These are phyloP conservation scores for Populus deltoides DNA, from an alignment of 345 rosid genomes.

Conservation along the genomic window DNA sequence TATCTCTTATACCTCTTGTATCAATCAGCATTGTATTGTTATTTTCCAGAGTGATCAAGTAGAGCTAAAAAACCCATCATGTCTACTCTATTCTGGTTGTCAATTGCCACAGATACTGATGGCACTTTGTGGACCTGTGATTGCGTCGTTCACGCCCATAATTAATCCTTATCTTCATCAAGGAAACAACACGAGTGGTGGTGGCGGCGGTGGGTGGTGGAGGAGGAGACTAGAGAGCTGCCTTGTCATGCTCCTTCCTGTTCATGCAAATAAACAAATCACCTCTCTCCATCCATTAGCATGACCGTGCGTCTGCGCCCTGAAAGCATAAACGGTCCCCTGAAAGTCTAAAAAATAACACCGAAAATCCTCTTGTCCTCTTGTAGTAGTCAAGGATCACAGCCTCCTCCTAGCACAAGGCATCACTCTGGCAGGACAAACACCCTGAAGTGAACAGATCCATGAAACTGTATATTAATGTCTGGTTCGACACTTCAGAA, in stretches of 20 bases:
- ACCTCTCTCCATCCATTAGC: background rate
- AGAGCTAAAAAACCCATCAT: background rate
- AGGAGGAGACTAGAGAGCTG: background rate
- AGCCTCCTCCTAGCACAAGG: background rate
- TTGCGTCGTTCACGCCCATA: background rate
- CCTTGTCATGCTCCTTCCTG: background rate
- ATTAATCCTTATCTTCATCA: background rate
- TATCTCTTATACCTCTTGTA: no score
- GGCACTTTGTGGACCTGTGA: background rate
- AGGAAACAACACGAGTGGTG: background rate
- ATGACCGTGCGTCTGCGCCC: conserved; percentile 2
- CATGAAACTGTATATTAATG: background rate
- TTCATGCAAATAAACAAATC: background rate
- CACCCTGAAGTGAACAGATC: background rate
- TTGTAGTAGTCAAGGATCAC: background rate
- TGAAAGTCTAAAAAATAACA: background rate
- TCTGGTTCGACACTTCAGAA: background rate
- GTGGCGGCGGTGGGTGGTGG: background rate
- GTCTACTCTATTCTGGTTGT: no score
- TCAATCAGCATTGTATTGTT: background rate
- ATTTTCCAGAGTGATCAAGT: no score
- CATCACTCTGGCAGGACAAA: background rate
- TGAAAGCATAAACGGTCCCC: background rate
- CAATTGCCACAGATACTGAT: background rate
- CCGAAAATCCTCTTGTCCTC: background rate